Evolutionary conservation across 1,284 basidiomycete species (phyloP), one percentile per base, ranked within the genome.

Genomic region (Megacollybia platyphylla): DNA sequence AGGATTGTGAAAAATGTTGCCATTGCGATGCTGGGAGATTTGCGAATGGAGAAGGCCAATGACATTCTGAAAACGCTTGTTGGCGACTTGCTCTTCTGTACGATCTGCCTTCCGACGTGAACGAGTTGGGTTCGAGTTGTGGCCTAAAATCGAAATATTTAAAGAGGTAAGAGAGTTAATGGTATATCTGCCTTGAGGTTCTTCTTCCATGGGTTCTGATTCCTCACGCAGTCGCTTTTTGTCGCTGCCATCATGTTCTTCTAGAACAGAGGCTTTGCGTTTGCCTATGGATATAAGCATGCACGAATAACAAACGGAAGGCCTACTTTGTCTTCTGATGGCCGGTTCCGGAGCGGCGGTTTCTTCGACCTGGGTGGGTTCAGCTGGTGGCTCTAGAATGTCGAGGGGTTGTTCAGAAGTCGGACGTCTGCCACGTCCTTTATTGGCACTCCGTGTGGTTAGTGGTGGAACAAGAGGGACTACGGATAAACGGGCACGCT

Each of bases 1-100:
- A 4, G 90, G 90, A 50, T 87, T 83, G 54, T 88, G 83, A 57
- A 96, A 96, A 41, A 93, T 87, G 47, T 82, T 87, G 31, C 87
- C 89, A 51, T 84, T 87, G 38, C 83, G 77, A 54, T 93, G 87
- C 51, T 82, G 74, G 2, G 79, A 79, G 44, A 94, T 91, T 48
- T 82, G 77, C 5, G 79, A 77, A 56, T 91, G 80, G 18, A 94
- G 68, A 68, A 86, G 76, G 41, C 69, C 67, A 44, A 92, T 86
- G 40, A 90, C 76, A 42, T 76, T 79, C 56, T 90, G 84, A 55
- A 88, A 88, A 31, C 75, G 76, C 52, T 85, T 88, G 52, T 71
- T 63, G 4, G 76, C 70, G 17, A 67, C 58, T 49, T 67, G 67
- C 44, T 65, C 68, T 49, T 71, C 69, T 3, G 65, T 61, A 24